Evolutionary conservation across 306 rosid species (phyloP).

Genomic region (Inga leiocalycina): DNA sequence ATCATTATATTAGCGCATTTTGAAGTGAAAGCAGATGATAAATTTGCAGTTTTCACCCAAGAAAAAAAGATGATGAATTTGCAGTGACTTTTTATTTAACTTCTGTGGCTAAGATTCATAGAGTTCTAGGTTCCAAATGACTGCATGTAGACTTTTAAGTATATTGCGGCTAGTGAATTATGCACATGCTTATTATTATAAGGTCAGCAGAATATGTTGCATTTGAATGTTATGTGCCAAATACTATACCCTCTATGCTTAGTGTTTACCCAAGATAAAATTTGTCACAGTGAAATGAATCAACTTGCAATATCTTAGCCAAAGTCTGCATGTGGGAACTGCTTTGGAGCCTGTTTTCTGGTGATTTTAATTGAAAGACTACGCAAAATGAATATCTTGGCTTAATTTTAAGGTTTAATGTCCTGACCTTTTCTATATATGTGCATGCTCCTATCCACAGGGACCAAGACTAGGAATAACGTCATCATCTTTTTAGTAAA

Average conservation of each 20-base stretch:
- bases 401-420: slow-evolving; percentile 7
- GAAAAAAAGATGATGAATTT: not conserved
- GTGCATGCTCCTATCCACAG: slow-evolving; percentile 5
- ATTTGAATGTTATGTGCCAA: not conserved
- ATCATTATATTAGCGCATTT: slow-evolving; percentile 17
- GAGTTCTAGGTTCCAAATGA: slow-evolving; percentile 16
- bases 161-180: slow-evolving; percentile 9
- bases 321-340: not conserved
- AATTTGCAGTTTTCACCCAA: slow-evolving; percentile 1
- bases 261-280: not conserved
- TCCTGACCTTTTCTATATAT: slow-evolving; percentile 3
- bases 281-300: not conserved
- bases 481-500: not conserved
- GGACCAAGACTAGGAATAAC: not conserved
- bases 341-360: not conserved
- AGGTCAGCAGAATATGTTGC: not conserved
- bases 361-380: not conserved
- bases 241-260: slow-evolving; percentile 3
- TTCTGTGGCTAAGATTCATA: not conserved
- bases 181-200: not conserved
- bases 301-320: not conserved
- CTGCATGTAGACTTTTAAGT: not conserved
- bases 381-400: not conserved
- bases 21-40: slow-evolving; percentile 26
- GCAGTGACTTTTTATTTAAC: not conserved